Conservation (phyloP, 2,329 filamentous ascomycete species). For the Verticillium nonalfalfae region DNA sequence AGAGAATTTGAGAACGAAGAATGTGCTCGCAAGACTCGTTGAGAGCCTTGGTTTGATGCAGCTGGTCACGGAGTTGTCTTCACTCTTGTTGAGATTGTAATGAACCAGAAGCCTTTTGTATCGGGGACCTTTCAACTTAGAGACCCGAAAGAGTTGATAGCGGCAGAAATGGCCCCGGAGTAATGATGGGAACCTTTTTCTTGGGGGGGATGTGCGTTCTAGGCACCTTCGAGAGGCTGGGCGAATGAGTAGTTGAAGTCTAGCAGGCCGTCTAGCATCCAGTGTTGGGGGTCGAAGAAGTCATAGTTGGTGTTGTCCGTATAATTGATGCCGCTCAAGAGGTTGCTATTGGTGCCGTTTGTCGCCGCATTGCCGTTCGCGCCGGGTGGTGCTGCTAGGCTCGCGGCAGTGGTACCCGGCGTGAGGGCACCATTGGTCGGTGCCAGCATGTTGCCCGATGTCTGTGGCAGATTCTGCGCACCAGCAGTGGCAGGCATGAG, state of each 20-base stretch:
- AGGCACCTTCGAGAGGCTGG: slow-evolving; percentile 47
- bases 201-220: slow-evolving; percentile 12
- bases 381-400: neutral
- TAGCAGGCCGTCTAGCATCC: slow-evolving; percentile 83
- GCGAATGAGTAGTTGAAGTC: slow-evolving; percentile 69
- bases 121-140: too few relatives aligned
- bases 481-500: slow-evolving; percentile 41
- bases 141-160: neutral
- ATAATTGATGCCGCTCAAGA: slow-evolving; percentile 49
- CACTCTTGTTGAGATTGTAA: neutral
- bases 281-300: slow-evolving; percentile 87
- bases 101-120: too few relatives aligned
- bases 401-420: slow-evolving; percentile 36
- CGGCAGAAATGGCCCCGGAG: too few relatives aligned
- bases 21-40: neutral
- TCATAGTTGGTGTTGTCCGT: slow-evolving; percentile 65
- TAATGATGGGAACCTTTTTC: neutral
- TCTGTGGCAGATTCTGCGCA: slow-evolving; percentile 27
- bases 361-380: neutral
- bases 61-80: neutral
- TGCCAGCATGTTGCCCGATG: slow-evolving; percentile 32
- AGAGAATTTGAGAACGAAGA: neutral
- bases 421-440: slow-evolving; percentile 46
- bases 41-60: neutral
- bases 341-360: slow-evolving; percentile 41